Base-by-base conservation (phyloP, 2,329 filamentous ascomycete species). In the Aspergillus costaricaensis region DNA sequence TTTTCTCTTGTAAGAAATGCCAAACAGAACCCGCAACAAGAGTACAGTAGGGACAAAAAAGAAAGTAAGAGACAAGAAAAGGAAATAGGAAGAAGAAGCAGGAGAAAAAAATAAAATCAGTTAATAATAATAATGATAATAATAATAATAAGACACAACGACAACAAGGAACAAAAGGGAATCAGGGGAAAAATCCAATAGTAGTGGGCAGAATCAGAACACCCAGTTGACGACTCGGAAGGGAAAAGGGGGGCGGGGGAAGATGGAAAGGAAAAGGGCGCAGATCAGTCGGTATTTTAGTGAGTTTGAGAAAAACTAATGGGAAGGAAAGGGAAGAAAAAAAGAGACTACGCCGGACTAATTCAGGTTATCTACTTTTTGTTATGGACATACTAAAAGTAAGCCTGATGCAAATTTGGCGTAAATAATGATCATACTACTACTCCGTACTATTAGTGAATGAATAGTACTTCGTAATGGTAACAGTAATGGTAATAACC, bases 161-260 rank as follows among this genome's bases (percentile, higher is more conserved):
- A 25, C 36, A 41, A 60, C 36, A 36, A 60, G 17, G 21, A 62
- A 63, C 44, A 49, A 53, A 54, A 38, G 49, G 41, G 41, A 50
- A 25, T 41, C 23, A 55, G 57, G 23, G 27, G 44, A 41, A 59
- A 52, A 55, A 55, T 36, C 52, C 59, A 61, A 56, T 19, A 54
- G 55, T 50, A 59, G 50, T 23, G 58, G 59, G 39, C 19, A 53
- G 30, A 32, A 51, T 59, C 38, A 58, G 55, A 55, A 60, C 27
- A 60, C 48, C 32, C 54, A 54, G 44, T 14, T 14, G 53, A 58
- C 36, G 15, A 56, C 27, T 30, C 10, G 51, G 36, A 36, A 38
- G 25, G 41, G 43, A 48, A 47, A 60, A 27, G 44, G 47, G 39
- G 44, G 30, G 30, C 9, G 21, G 21, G 17, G 30, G 12, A 41